Evolutionary conservation across 768 basidiomycete species (phyloP), one percentile per base, ranked within the genome.

Genomic region (Psilocybe azurescens): DNA sequence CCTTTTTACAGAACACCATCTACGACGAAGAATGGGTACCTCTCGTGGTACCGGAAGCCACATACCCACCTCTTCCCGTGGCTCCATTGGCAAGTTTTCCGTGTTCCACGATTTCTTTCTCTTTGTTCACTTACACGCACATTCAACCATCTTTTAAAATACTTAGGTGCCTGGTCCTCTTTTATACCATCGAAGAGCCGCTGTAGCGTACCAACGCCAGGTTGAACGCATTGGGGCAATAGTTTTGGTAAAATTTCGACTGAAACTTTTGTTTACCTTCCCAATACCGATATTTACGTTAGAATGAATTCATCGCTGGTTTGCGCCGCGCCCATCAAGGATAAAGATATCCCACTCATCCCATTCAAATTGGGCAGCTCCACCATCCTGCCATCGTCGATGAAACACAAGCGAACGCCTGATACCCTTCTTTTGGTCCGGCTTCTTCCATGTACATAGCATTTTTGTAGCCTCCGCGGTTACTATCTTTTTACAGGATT

Each of bases 1-100:
- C 8, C 29, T n/a, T 39, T 52, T 24, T 41, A 33, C 50, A 74
- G 73, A 69, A 73, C 49, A 74, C 73, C 2, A 64, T 73, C 20
- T 73, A 63, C 24, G 72, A 74, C 46, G 70, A 73, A 5, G 66
- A 65, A 32, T 53, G 54, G 2, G 52, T 69, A 10, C 18, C 53
- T 3, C 52, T 74, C 3, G 63, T 62, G 13, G 71, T 69, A 28
- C 69, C 71, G 2, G 61, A 64, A 24, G 51, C 14, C 6, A 38
- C 62, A 14, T 29, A 50, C 9, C 55, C 56, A 3, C 50, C 18
- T 14, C 52, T 16, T 16, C 51, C 48, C 5, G 41, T 50, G 8
- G 53, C 24, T 3, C 47, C 64, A 10, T 51, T 68, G 36, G 60
- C 65, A 62, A n/a, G 51, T 30, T 14, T 41, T 47, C 49, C 24